Conservation (phyloP, 106 monocot species). For the Phalaenopsis equestris region DNA sequence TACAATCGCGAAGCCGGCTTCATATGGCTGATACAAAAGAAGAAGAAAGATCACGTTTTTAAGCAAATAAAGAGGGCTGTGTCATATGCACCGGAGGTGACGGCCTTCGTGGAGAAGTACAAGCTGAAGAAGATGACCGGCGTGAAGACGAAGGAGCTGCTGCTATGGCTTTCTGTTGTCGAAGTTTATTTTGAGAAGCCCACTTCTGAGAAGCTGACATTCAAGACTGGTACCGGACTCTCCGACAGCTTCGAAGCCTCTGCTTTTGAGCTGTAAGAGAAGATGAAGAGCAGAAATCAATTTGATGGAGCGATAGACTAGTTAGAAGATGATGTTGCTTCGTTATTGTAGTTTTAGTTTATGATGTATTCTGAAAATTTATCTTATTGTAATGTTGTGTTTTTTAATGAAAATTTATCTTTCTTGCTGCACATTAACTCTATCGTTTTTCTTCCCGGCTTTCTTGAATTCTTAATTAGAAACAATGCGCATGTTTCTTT, state of each 20-base stretch:
- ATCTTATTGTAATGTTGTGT: no score
- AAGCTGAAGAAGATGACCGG: conserved; percentile 18
- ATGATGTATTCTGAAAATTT: no score
- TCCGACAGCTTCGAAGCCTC: conserved; percentile 19
- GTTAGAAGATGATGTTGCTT: no score
- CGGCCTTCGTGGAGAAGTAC: conserved; percentile 5
- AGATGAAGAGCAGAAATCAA: no score
- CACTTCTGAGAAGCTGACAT: conserved; percentile 10
- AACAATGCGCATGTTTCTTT: not conserved
- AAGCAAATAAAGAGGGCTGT: conserved; percentile 16
- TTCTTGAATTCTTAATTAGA: not conserved
- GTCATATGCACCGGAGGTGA: conserved; percentile 11
- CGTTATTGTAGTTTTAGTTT: no score
- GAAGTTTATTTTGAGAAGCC: conserved; percentile 13
- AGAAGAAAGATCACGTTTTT: conserved; percentile 7
- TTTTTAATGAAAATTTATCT: not conserved
- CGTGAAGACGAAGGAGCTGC: conserved; percentile 13
- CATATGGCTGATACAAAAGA: conserved; percentile 16
- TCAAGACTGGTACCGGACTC: conserved; percentile 11
- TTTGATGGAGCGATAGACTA: no score
- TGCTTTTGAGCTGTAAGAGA: conserved; percentile 6
- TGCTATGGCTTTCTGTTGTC: conserved; percentile 15
- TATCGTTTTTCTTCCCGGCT: not conserved
- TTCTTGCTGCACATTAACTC: not conserved
- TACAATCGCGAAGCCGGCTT: conserved; percentile 10